Base-by-base conservation (phyloP, 176 grass and related monocot genomes). In the Bothriochloa decipiens region DNA sequence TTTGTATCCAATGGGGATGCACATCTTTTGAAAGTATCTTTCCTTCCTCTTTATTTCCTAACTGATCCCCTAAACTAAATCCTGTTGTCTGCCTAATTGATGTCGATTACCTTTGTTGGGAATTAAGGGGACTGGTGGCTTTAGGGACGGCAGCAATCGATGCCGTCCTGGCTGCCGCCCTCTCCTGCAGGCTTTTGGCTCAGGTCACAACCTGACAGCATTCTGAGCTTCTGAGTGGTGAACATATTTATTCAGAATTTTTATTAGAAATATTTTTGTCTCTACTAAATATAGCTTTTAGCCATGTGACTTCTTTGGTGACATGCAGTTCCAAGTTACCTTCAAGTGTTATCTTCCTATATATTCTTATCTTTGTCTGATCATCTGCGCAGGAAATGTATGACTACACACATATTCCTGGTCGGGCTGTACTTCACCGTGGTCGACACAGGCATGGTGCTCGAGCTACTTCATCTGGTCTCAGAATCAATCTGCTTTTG, bases 371-470 rank as follows among this genome's bases (percentile, higher is more conserved):
- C n/a, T 18, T 74, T n/a, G 23, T 53, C 26, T 68, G 57, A 74
- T 69, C 22, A 27, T 88, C 77, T 78, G 29, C 66, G 22, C 87
- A 98, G 96, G 96, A 98, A 91, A 90, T 95, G 70, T 95, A 90
- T 83, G 96, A 98, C 65, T 95, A 98, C 76, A 80, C 52, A 73
- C 96, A 98, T 87, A 75, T 90, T 77, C 89, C 92, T 82, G 96
- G 96, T 82, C 91, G 76, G 83, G 96, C 93, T 68, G 72, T 98
- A 47, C 89, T 98, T 45, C 96, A 98, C 81, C 93, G 42, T 80
- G 96, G 96, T 27, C 96, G 96, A 69, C 96, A 98, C 72, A 90
- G 96, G 55, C 96, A 98, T 85, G 96, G 96, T 65, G 96, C 91
- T 84, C 89, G 89, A 66, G 82, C 96, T 29, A 98, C 89, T 68